Conservation (phyloP, 768 basidiomycete species). For the Tricholoma sp. region DNA sequence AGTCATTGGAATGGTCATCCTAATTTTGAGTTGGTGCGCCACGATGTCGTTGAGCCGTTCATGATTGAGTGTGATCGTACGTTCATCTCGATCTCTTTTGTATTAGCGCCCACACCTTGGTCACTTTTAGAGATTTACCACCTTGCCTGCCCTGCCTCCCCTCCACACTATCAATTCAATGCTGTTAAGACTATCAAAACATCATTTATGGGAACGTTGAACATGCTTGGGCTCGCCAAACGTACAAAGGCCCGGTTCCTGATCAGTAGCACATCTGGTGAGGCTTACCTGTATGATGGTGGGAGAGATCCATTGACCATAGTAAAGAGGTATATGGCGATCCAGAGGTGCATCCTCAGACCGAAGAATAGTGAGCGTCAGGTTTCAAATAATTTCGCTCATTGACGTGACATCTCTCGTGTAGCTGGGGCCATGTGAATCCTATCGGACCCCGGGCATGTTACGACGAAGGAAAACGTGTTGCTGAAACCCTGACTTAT, state of each 20-base stretch:
- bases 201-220: slow-evolving; percentile 95
- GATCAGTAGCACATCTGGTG: slow-evolving; percentile 91
- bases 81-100: slow-evolving; percentile 24
- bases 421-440: slow-evolving; percentile 97
- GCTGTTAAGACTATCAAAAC: slow-evolving; percentile 98
- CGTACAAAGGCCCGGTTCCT: slow-evolving; percentile 97
- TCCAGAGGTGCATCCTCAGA: slow-evolving; percentile 96
- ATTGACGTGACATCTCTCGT: slow-evolving; percentile 13
- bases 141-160: slow-evolving; percentile 95
- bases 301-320: slow-evolving; percentile 6
- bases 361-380: slow-evolving; percentile 80
- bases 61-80: slow-evolving; percentile 98
- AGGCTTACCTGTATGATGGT: slow-evolving; percentile 16
- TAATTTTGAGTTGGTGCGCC: slow-evolving; percentile 97
- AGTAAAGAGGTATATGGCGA: slow-evolving; percentile 91
- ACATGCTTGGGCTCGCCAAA: slow-evolving; percentile 98
- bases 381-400: slow-evolving; percentile 4
- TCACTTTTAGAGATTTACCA: slow-evolving; percentile 83
- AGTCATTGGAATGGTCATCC: slow-evolving; percentile 97
- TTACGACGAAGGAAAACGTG: slow-evolving; percentile 99
- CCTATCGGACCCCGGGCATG: slow-evolving; percentile 98
- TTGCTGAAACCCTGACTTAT: slow-evolving; percentile 96
- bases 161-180: slow-evolving; percentile 97
- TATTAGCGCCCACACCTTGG: slow-evolving; percentile 10
- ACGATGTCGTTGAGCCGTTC: slow-evolving; percentile 96